Conservation (phyloP, 2,329 filamentous ascomycete species). For the Aspergillus quadrilineatus region DNA sequence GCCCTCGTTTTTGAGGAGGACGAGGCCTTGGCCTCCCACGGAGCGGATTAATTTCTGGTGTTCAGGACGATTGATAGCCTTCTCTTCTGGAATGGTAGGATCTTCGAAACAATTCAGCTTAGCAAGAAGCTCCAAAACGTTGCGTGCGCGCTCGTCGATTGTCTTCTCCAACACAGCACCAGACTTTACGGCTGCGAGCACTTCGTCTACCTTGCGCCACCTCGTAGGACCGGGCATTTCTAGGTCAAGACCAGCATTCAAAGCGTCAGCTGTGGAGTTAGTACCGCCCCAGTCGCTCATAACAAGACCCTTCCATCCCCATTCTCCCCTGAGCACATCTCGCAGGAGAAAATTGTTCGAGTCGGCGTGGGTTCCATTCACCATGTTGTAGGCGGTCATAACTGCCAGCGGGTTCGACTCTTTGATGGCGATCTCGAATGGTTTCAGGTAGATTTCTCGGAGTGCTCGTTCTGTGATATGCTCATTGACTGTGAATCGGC, state of each 20-base stretch:
- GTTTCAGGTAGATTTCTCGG: slow-evolving; percentile 10
- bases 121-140: slow-evolving; percentile 1
- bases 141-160: slow-evolving; percentile 3
- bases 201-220: slow-evolving; percentile 2
- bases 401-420: slow-evolving; percentile 7
- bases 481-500: slow-evolving; percentile 7
- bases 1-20: slow-evolving; percentile 9
- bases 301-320: slow-evolving; percentile 10
- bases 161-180: slow-evolving; percentile 4
- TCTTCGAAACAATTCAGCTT: slow-evolving; percentile 4
- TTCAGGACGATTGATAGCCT: slow-evolving; percentile 5
- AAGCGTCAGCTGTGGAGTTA: slow-evolving; percentile 1
- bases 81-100: slow-evolving; percentile 6
- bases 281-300: slow-evolving; percentile 14
- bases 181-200: slow-evolving; percentile 3
- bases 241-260: slow-evolving; percentile 11
- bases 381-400: slow-evolving; percentile 11
- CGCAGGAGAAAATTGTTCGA: slow-evolving; percentile 4
- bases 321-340: slow-evolving; percentile 5
- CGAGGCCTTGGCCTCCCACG: slow-evolving; percentile 6
- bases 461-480: slow-evolving; percentile 6
- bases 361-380: slow-evolving; percentile 8
- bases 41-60: slow-evolving; percentile 9
- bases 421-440: slow-evolving; percentile 12
- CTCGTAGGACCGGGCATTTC: slow-evolving; percentile 12